Base-by-base conservation (phyloP, 225 moss, liverwort and hornwort species). In the Physcomitrellopsis africana region DNA sequence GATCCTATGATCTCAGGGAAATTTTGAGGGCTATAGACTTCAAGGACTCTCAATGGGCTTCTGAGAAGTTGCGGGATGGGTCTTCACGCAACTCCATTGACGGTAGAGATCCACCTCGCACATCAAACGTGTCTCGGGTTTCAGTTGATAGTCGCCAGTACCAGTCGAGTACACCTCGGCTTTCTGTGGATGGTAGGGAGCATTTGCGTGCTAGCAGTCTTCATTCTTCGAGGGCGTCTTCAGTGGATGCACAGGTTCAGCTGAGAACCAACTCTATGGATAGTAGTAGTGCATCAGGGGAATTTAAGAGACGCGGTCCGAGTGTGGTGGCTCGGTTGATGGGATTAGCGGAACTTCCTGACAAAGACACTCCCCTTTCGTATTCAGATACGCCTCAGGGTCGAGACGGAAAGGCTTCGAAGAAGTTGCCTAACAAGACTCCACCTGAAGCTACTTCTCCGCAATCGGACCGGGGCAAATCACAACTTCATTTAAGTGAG, bases 261-360 rank as follows among this genome's bases (percentile, higher is more conserved):
- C 64, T 85, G n/a, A 72, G 82, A 43, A 75, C 84, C 2, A 87
- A 85, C 65, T 87, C 82, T 6, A 77, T 87, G 80, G 87, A 87
- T 43, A 84, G 79, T 48, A 37, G 32, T 5, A 80, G 72, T 61
- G 82, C 80, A 27, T 85, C 83, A 15, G 78, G 73, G n/a, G 81
- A 87, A 42, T 80, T 57, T 13, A 85, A 81, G 73, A 61, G 78
- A 32, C 85, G 85, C 22, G 85, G 85, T 7, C 83, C 85, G 0
- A 88, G 85, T 72, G 88, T 88, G 14, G 85, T 88, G 19, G 88
- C 88, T 41, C 75, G 85, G 20, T 47, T 85, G 66, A 88, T 85
- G 88, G 85, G 85, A 11, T 70, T 85, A 45, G 80, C 69, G 41
- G 88, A 88, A 77, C 75, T 87, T 46, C 84, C 84, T 16, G 79